Evolutionary conservation across 257 asterid genomes (phyloP).

Genomic region (Scutellaria baicalensis): DNA sequence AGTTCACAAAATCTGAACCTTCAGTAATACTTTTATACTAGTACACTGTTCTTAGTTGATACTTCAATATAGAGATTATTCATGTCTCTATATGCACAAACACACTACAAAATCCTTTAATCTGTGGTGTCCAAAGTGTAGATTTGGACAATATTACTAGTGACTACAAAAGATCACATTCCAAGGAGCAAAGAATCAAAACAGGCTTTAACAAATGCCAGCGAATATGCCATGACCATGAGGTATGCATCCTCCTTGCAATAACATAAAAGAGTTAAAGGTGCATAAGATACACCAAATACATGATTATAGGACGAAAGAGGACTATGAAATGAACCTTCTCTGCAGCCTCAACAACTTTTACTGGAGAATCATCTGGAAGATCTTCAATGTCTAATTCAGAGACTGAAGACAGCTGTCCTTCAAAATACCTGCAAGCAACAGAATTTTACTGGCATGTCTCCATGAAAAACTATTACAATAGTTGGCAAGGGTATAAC

Average conservation of each 20-base stretch:
- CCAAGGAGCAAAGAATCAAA: neutral
- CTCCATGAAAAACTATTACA: neutral
- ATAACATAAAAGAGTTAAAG: neutral
- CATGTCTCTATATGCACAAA: neutral
- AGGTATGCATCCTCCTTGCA: neutral
- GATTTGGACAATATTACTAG: neutral
- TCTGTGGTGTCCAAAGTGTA: neutral
- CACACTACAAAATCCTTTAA: neutral
- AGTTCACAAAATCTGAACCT: neutral
- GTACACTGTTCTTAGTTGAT: neutral
- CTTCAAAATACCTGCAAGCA: constrained; percentile 77
- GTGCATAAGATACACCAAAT: neutral
- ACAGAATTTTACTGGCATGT: constrained; percentile 1
- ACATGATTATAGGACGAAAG: neutral
- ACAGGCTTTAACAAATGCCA: neutral
- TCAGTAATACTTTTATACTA: neutral
- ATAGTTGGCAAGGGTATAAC: neutral
- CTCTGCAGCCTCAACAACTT: constrained; percentile 75
- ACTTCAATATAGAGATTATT: neutral
- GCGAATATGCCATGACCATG: neutral
- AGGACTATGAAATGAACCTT: constrained; percentile 38
- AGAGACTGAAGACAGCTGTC: constrained; percentile 61
- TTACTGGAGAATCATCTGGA: constrained; percentile 37
- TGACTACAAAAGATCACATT: neutral
- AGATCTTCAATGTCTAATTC: constrained; percentile 62